Percentiles rank a stretch among this genome's conserved stretches.
Evolutionary conservation across 2,329 filamentous ascomycete genomes (phyloP).

Genomic region (Dactylellina cionopaga): DNA sequence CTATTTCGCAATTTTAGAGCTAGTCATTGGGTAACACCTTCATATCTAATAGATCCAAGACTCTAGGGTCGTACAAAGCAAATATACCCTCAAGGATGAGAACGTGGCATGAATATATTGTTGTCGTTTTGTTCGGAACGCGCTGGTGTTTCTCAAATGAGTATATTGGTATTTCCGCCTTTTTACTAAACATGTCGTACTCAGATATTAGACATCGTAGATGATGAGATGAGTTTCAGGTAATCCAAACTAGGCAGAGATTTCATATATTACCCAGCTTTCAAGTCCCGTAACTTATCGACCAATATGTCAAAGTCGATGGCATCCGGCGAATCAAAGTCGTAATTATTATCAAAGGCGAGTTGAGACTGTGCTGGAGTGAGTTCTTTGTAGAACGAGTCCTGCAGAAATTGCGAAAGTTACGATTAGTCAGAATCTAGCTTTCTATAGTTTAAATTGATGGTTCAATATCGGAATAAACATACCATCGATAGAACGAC

Average conservation of each 20-base stretch:
- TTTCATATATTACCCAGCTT: slow-evolving; percentile 88
- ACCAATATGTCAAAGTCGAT: slow-evolving; percentile 94
- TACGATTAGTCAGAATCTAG: too few species aligned
- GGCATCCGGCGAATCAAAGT: slow-evolving; percentile 93
- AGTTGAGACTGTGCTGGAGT: slow-evolving; percentile 78
- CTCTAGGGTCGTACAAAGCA: slow-evolving; percentile 85
- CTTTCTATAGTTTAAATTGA: background rate
- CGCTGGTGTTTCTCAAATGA: slow-evolving; percentile 93
- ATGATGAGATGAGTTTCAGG: background rate
- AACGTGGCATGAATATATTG: slow-evolving; percentile 95
- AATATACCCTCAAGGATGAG: slow-evolving; percentile 96
- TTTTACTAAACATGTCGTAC: slow-evolving; percentile 69
- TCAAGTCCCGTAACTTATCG: slow-evolving; percentile 81
- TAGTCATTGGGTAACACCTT: slow-evolving; percentile 68
- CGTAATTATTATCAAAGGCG: slow-evolving; percentile 90
- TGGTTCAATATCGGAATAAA: slow-evolving; percentile 37
- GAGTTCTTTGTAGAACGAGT: slow-evolving; percentile 96
- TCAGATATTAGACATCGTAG: slow-evolving; percentile 48
- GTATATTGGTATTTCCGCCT: slow-evolving; percentile 88
- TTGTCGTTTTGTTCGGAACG: slow-evolving; percentile 75
- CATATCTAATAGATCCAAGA: slow-evolving; percentile 88
- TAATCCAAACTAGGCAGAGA: too few species aligned
- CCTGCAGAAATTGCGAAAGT: too few species aligned
- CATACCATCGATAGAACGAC: slow-evolving; percentile 94
- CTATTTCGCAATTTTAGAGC: background rate